A percentile compares a stretch with the other conserved stretches of the same genome.
phyloP scores from a whole-genome alignment of 2,329 filamentous ascomycete species.

The Nigrospora sphaerica region DNA sequence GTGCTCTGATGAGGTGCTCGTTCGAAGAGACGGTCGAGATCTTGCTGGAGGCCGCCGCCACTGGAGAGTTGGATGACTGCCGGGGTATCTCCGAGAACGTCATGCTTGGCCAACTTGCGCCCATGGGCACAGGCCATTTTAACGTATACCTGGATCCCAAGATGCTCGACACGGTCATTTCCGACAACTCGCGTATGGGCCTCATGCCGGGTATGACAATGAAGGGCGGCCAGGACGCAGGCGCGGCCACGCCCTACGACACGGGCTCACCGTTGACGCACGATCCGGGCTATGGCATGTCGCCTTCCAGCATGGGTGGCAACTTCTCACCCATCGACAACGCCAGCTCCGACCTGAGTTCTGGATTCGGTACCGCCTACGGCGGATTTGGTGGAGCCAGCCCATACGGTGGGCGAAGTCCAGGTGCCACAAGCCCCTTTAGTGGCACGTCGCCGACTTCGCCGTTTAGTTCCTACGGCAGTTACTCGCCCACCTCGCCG shows the following conservation, averaged over 20 bases:
- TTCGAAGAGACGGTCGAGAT: conserved; percentile 99
- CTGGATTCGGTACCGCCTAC: conserved; percentile 59
- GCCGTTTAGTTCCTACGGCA: conserved; percentile 49
- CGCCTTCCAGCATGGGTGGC: conserved; percentile 45
- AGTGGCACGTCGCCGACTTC: conserved; percentile 60
- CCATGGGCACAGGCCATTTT: conserved; percentile 94
- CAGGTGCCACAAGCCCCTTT: conserved; percentile 69
- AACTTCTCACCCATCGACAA: conserved; percentile 74
- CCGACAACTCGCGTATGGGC: conserved; percentile 81
- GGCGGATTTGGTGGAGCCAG: conserved; percentile 49
- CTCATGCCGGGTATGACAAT: conserved; percentile 73
- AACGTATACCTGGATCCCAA: conserved; percentile 88
- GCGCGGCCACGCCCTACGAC: conserved; percentile 92
- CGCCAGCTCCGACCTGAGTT: conserved; percentile 63
- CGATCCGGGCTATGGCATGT: conserved; percentile 58
- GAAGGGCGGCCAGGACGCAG: conserved; percentile 68
- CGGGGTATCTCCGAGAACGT: conserved; percentile 98
- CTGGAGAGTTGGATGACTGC: conserved; percentile 94
- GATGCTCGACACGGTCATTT: conserved; percentile 92
- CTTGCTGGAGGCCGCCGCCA: conserved; percentile 87
- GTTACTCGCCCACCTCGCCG: conserved; percentile 72
- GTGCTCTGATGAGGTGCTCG: conserved; percentile 97
- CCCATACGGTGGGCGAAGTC: conserved; percentile 62
- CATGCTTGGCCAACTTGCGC: conserved; percentile 94
- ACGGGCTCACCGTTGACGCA: conserved; percentile 67